phyloP scores from a whole-genome alignment of 2,329 filamentous ascomycete genomes.

The Apiospora arundinis region DNA sequence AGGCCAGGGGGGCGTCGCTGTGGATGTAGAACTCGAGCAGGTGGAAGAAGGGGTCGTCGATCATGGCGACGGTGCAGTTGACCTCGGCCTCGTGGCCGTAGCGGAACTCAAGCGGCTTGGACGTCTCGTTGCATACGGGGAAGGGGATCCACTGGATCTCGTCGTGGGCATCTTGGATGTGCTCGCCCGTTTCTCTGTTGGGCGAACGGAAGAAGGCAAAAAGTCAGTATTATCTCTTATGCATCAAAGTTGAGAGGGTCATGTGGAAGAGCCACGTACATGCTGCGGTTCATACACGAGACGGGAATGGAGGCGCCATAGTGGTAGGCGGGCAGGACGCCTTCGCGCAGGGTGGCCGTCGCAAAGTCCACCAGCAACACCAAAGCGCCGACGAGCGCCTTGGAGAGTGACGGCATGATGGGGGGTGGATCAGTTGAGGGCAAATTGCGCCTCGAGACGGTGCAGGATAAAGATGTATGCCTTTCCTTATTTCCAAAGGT shows the following conservation, averaged over 20 bases:
- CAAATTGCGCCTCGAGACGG: neutral
- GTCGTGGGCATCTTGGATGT: slow-evolving; percentile 80
- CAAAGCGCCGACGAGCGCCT: slow-evolving; percentile 19
- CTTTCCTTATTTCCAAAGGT: neutral
- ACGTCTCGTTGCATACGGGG: slow-evolving; percentile 87
- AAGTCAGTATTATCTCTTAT: neutral
- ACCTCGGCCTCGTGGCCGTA: slow-evolving; percentile 84
- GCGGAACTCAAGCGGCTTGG: slow-evolving; percentile 78
- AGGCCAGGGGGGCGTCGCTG: slow-evolving; percentile 90
- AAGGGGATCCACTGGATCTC: slow-evolving; percentile 94
- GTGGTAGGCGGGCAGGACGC: slow-evolving; percentile 64
- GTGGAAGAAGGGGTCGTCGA: slow-evolving; percentile 83
- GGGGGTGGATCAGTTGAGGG: neutral
- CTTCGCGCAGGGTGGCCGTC: slow-evolving; percentile 40
- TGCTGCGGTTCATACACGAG: slow-evolving; percentile 76
- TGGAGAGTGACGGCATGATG: slow-evolving; percentile 1
- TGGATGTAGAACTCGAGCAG: slow-evolving; percentile 97
- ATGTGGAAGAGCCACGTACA: slow-evolving; percentile 58
- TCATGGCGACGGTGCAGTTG: slow-evolving; percentile 82
- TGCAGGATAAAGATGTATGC: neutral
- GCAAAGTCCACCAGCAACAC: slow-evolving; percentile 28
- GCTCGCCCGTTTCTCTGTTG: slow-evolving; percentile 82
- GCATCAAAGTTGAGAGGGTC: too few relatives aligned
- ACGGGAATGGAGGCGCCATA: slow-evolving; percentile 72
- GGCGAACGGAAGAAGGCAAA: neutral